Base-by-base conservation (phyloP, 768 basidiomycete species). In the Hypsizygus marmoreus region DNA sequence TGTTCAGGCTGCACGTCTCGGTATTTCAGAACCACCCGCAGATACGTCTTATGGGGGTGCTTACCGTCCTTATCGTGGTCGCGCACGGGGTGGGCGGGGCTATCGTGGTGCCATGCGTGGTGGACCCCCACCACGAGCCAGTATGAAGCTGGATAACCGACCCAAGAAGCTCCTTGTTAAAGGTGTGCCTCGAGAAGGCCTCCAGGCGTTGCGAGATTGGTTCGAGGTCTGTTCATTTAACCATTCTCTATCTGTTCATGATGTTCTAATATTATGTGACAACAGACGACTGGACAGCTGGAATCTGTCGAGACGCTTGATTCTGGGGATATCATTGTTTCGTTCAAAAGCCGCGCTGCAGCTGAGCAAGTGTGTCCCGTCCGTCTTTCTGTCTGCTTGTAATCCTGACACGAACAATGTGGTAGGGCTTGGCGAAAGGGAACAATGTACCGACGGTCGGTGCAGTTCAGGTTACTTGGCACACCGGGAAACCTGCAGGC, bases 61-160 rank as follows among this genome's bases (percentile, higher is more conserved):
- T 16, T 81, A 83, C 54, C 77, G 88, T n/a, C 79, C 85, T 20
- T 86, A 86, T 36, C 77, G 90, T 47, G 86, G 84, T 9, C 80
- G 84, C 19, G 80, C 73, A 24, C 72, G 86, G 43, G 87, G 84
- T 2, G 66, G 63, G 20, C 73, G 90, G 35, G 69, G 79, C 11
- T 84, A 75, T 62, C 80, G 87, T 47, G 80, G 81, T 31, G 74
- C 72, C 7, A 72, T 77, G 52, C 80, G 89, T 34, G 88, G 89
- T 45, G 83, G 80, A 6, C 55, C 55, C 2, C 75, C 80, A 35
- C 74, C 82, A 8, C 77, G 86, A 31, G 71, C 74, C 8, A 91
- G 84, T 57, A 88, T 95, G 86, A 88, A 88, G 60, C 79, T 97
- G 22, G 93, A 97, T 64, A 92, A 94, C 59, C 81, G 93, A 13